Conservation (phyloP, 2,329 filamentous ascomycete species). For the Camptophora hylomeconis region DNA sequence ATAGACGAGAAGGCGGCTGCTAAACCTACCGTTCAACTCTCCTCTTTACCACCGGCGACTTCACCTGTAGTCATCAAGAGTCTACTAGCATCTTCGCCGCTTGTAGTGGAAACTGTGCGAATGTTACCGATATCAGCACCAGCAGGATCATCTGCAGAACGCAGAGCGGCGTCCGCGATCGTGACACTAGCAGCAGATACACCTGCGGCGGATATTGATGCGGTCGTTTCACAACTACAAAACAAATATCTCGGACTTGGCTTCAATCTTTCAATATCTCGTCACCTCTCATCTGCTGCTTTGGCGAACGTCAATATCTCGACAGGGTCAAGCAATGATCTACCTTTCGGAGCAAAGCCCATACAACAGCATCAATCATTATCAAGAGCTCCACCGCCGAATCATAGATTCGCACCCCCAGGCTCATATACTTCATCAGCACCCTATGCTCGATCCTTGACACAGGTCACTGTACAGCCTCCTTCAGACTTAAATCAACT, state of each 20-base stretch:
- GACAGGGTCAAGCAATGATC: slow-evolving; percentile 30
- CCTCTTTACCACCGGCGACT: slow-evolving; percentile 39
- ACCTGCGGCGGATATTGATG: slow-evolving; percentile 69
- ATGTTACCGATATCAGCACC: slow-evolving; percentile 47
- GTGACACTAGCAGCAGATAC: slow-evolving; percentile 71
- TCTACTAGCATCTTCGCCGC: slow-evolving; percentile 33
- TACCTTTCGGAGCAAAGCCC: slow-evolving; percentile 67
- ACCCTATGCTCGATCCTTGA: slow-evolving; percentile 31
- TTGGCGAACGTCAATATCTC: slow-evolving; percentile 43
- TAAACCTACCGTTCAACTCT: slow-evolving; percentile 43
- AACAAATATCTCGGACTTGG: slow-evolving; percentile 78
- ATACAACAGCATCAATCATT: slow-evolving; percentile 39
- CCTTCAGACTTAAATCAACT: slow-evolving; percentile 69
- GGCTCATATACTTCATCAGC: slow-evolving; percentile 47
- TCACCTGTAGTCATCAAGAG: slow-evolving; percentile 37
- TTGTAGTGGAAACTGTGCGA: slow-evolving; percentile 61
- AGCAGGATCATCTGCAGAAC: slow-evolving; percentile 38
- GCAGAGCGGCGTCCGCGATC: slow-evolving; percentile 63
- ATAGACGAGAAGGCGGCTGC: slow-evolving; percentile 34
- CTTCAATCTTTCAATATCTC: slow-evolving; percentile 65
- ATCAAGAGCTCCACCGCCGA: slow-evolving; percentile 36
- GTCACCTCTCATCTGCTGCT: slow-evolving; percentile 67
- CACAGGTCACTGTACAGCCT: slow-evolving; percentile 59
- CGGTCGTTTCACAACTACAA: slow-evolving; percentile 62
- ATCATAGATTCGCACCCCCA: slow-evolving; percentile 60